These are phyloP conservation scores for Penicillium sp. DNA, from an alignment of 2,329 filamentous ascomycete genomes.

Conservation along the genomic window DNA sequence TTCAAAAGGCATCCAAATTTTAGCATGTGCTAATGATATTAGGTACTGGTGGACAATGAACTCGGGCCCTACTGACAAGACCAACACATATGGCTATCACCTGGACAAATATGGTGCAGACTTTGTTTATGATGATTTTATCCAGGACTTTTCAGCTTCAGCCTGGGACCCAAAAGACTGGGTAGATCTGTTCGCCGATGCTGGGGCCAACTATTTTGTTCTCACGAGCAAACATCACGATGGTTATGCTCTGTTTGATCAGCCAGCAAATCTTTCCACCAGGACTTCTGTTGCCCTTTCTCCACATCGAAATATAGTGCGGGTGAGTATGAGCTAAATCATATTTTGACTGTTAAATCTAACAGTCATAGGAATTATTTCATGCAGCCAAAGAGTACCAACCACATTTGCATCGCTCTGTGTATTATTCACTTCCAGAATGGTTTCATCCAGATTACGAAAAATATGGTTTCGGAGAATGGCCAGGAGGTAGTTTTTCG, in stretches of 20 bases:
- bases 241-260: constrained; percentile 50
- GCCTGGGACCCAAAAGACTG: constrained; percentile 54
- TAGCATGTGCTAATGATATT: not conserved
- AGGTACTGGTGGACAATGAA: constrained; percentile 52
- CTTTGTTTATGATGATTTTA: constrained; percentile 59
- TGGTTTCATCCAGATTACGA: constrained; percentile 50
- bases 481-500: constrained; percentile 14
- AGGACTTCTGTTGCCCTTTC: constrained; percentile 42
- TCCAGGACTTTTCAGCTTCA: constrained; percentile 55
- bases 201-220: constrained; percentile 53
- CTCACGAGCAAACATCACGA: constrained; percentile 51
- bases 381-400: constrained; percentile 46
- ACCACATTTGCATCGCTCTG: constrained; percentile 45
- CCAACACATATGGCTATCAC: constrained; percentile 53
- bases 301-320: constrained; percentile 31
- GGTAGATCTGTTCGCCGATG: constrained; percentile 56
- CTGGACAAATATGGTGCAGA: constrained; percentile 54
- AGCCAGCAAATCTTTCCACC: constrained; percentile 42
- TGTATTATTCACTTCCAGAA: constrained; percentile 50
- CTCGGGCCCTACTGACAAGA: constrained; percentile 39
- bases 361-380: constrained; percentile 39
- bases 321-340: not conserved
- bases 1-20: no score
- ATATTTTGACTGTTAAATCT: not conserved
- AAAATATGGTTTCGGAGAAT: constrained; percentile 42